Evolutionary conservation across 345 rosid genomes (phyloP), one percentile per base, ranked within the genome.

Genomic region (Reutealis trisperma): DNA sequence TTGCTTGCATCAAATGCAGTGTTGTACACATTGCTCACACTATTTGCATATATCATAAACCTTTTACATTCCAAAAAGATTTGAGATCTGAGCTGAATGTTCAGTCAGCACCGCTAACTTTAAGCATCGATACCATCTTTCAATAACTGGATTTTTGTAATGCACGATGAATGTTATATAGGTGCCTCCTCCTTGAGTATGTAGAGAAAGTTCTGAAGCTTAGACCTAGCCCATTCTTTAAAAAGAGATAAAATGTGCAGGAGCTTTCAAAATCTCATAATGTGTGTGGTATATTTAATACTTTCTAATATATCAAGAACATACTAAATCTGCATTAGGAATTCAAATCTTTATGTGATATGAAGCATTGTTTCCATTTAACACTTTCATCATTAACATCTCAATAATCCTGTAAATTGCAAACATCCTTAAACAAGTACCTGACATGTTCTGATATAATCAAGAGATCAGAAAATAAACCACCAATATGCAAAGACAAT

Each of bases 401-500:
- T 25, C 37, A 10, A 49, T 22, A 19, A 24, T 16, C 55, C 66
- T 1, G 24, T 24, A 42, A 27, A 24, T 63, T 54, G 37, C 64
- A 69, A 75, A 71, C 62, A 75, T 61, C 30, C 5, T 14, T 54
- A 41, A 67, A 32, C 42, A 60, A 27, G 22, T 72, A 66, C 44
- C 42, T 34, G 52, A 27, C 34, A 49, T 8, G 30, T 42, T 62
- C 27, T 9, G 75, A 63, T 62, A 2, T 57, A 21, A 19, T 72
- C 55, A 13, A 51, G 63, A 73, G 41, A 73, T 63, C 30, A 71
- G 4, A 19, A 34, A 22, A 37, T 5, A 65, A 71, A 32, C 61
- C 71, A 59, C 25, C 16, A 44, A 74, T 12, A 59, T 30, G 9
- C 45, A 76, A 51, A 37, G 30, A 62, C 27, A 75, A 18, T 25